phyloP scores from a whole-genome alignment of 768 basidiomycete genomes.

The Macrolepiota fuliginosa region DNA sequence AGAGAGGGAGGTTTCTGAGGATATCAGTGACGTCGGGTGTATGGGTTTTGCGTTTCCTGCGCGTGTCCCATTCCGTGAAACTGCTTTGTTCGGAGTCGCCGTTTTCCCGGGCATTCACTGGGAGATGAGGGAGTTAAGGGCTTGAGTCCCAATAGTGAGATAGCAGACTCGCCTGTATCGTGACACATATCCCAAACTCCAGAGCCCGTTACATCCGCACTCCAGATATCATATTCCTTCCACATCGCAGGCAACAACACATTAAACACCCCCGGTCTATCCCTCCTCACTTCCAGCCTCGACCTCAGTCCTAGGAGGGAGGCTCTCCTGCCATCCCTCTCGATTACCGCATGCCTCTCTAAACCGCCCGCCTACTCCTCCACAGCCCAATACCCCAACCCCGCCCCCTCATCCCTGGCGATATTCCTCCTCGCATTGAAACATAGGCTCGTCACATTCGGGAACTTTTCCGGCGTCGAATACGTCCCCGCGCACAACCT shows the following conservation, averaged over 20 bases:
- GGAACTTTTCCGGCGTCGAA: constrained; percentile 2
- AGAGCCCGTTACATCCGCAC: constrained; percentile 25
- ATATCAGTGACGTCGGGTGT: no score
- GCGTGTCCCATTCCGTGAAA: no score
- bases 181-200: constrained; percentile 32
- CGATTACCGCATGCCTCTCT: not conserved
- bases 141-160: not conserved
- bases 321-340: not conserved
- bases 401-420: not conserved
- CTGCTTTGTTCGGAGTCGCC: no score
- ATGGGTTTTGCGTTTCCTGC: no score
- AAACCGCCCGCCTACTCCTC: constrained; percentile 1
- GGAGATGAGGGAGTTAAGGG: no score
- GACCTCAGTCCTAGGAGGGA: not conserved
- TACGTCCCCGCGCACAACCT: constrained; percentile 4
- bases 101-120: no score
- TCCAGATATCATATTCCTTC: constrained; percentile 36
- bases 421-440: constrained; percentile 9
- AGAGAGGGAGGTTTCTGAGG: no score
- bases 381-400: not conserved
- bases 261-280: constrained; percentile 5
- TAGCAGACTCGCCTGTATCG: not conserved
- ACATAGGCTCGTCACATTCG: constrained; percentile 3
- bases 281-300: not conserved
- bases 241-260: constrained; percentile 20